Base-by-base conservation (phyloP, 164 flowering plant genomes). In the Tetrastigma voinierianum region DNA sequence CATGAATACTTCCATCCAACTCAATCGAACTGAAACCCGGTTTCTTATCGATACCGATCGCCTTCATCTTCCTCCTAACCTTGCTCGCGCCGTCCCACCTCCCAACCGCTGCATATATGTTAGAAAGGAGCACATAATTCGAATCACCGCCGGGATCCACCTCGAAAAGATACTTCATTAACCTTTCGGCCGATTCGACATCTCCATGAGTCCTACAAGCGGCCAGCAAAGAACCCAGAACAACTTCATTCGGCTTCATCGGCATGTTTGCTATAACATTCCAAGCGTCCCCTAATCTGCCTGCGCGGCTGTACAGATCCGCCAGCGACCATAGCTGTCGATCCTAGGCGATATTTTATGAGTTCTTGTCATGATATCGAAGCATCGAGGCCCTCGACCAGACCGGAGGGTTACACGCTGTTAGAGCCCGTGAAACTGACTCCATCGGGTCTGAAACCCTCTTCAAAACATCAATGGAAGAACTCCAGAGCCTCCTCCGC, bases 381-480 rank as follows among this genome's bases (percentile, higher is more conserved):
- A 86, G 25, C 73, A 71, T 44, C 66, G 9, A 82, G 67, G 51
- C 93, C 93, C 55, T 80, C 64, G 4, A 88, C 85, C 43, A 86
- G 71, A 12, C 93, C 89, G 1, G 87, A 85, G 62, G 89, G 70
- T 87, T 84, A 67, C 90, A 88, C 0, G 93, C 93, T 23, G 88
- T 79, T 16, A 88, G 83, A 25, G 85, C 93, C 93, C 0, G 88
- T 84, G 67, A 81, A 84, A 73, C 79, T 84, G 12, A 88, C 87
- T 46, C 78, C 87, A 64, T 84, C 84, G 1, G 90, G 90, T 59
- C 72, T 46, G 61, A 83, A 80, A 32, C 90, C 89, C 46, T 81
- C 83, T 20, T 73, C 62, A 56, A 56, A 72, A 81, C 87, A 88
- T 84, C 66, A 57, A 51, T 67, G 24, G 51, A 88, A 88, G 59